Percentiles rank a stretch among this genome's conserved stretches.
phyloP scores from a whole-genome alignment of 257 asterid genomes.

The Salvia hispanica region DNA sequence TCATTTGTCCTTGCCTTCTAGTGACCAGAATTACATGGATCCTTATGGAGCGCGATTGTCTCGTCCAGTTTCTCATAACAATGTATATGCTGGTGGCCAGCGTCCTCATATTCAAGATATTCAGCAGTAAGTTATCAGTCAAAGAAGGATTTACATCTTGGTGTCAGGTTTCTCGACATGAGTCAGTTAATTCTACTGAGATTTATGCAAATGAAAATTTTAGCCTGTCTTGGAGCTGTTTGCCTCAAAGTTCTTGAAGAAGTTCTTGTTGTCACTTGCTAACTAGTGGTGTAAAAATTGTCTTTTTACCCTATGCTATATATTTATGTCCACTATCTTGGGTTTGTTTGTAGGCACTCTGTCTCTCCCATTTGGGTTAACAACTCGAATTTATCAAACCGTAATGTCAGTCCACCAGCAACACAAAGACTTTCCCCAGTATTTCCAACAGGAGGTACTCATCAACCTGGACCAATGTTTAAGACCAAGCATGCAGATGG shows the following conservation, averaged over 20 bases:
- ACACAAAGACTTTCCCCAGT: slow-evolving; percentile 40
- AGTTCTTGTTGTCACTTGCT: neutral
- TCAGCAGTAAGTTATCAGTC: slow-evolving; percentile 50
- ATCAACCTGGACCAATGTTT: slow-evolving; percentile 48
- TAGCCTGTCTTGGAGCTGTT: slow-evolving; percentile 20
- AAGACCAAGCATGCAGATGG: slow-evolving; percentile 49
- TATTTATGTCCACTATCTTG: slow-evolving; percentile 20
- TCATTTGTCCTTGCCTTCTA: slow-evolving; percentile 43
- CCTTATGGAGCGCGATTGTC: slow-evolving; percentile 47
- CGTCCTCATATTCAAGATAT: slow-evolving; percentile 42
- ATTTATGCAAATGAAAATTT: slow-evolving; percentile 21
- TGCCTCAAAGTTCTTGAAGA: slow-evolving; percentile 15
- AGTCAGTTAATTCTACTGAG: slow-evolving; percentile 19
- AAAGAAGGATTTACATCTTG: slow-evolving; percentile 6
- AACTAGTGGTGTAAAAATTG: slow-evolving; percentile 2
- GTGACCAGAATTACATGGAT: slow-evolving; percentile 37
- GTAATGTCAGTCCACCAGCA: slow-evolving; percentile 39
- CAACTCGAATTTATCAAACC: slow-evolving; percentile 41
- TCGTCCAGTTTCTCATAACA: slow-evolving; percentile 47
- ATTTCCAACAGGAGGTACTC: slow-evolving; percentile 33
- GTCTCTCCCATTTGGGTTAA: slow-evolving; percentile 45
- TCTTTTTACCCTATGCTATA: neutral
- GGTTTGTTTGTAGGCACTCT: slow-evolving; percentile 51
- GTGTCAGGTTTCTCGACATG: slow-evolving; percentile 16
- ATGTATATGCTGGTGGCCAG: slow-evolving; percentile 39